Conservation (phyloP, 768 basidiomycete species). For the Leucosporidium creatinivorum region DNA sequence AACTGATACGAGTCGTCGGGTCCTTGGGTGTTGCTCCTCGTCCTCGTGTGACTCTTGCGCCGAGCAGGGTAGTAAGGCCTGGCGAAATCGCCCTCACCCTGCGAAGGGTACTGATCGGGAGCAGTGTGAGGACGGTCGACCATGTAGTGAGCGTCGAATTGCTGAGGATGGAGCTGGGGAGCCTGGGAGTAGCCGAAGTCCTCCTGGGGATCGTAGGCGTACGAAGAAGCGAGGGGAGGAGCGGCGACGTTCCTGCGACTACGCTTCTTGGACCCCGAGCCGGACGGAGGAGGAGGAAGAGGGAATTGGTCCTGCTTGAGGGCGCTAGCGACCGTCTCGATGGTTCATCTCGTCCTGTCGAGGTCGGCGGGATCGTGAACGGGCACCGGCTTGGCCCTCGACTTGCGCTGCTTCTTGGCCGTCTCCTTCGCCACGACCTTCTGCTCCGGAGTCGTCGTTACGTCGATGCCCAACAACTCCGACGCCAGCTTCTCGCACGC, state of each 20-base stretch:
- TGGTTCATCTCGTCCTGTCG: not conserved
- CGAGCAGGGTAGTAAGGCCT: no score
- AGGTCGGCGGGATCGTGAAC: no score
- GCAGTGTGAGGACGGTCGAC: no score
- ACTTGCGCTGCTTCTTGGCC: not conserved
- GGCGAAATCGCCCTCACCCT: no score
- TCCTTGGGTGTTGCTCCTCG: not conserved
- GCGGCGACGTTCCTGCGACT: no score
- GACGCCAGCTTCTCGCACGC: constrained; percentile 13
- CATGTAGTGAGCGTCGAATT: no score
- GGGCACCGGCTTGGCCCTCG: not conserved
- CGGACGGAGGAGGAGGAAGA: not conserved
- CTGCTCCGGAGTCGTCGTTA: not conserved
- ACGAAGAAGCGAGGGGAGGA: no score
- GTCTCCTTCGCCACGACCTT: not conserved
- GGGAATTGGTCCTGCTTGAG: not conserved
- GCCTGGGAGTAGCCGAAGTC: no score
- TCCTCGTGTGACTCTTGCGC: no score
- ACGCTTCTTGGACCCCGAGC: not conserved
- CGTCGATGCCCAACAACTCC: constrained; percentile 1
- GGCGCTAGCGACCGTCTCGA: not conserved
- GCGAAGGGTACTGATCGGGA: no score
- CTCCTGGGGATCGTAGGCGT: no score
- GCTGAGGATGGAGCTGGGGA: no score
- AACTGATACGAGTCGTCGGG: constrained; percentile 10